phyloP scores from a whole-genome alignment of 1,139 yeast genomes.

The Kodamaea suecica region DNA sequence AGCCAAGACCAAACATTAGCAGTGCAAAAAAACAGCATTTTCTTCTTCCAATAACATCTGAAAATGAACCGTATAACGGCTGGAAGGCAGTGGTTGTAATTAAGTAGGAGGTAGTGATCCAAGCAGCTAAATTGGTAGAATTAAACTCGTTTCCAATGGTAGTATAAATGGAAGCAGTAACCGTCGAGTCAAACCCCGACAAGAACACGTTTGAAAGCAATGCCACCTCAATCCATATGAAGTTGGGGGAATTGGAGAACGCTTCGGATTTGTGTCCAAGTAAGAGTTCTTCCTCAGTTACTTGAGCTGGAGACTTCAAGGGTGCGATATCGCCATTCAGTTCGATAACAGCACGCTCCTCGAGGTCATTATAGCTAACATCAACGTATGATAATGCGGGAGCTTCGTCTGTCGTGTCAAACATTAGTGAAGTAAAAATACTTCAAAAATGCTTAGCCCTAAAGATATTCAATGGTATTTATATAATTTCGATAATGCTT shows the following conservation, averaged over 20 bases:
- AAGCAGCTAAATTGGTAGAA: constrained; percentile 30
- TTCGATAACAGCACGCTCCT: too few relatives aligned
- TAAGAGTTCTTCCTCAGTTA: background rate
- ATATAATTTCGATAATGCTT: background rate
- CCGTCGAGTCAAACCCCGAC: constrained; percentile 15
- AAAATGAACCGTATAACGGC: constrained; percentile 47
- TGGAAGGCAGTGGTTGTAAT: constrained; percentile 31
- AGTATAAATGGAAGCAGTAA: constrained; percentile 15
- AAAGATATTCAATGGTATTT: background rate
- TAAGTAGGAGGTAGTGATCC: constrained; percentile 41
- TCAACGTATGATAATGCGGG: too few relatives aligned
- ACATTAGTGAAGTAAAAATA: too few relatives aligned
- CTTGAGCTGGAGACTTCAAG: background rate
- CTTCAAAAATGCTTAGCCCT: too few relatives aligned
- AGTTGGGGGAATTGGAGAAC: constrained; percentile 15
- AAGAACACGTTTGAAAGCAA: constrained; percentile 25
- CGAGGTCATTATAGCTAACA: too few relatives aligned
- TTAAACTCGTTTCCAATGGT: constrained; percentile 26
- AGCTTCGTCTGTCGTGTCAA: too few relatives aligned
- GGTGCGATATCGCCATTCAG: too few relatives aligned
- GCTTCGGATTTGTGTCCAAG: constrained; percentile 2
- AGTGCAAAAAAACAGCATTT: constrained; percentile 23
- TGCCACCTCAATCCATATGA: constrained; percentile 23
- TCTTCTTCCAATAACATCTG: constrained; percentile 54
- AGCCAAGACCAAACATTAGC: constrained; percentile 17